A percentile compares a stretch with the other conserved stretches of the same genome.
Conservation (phyloP, 2,329 filamentous ascomycete genomes). For the Grosmannia huntii region DNA sequence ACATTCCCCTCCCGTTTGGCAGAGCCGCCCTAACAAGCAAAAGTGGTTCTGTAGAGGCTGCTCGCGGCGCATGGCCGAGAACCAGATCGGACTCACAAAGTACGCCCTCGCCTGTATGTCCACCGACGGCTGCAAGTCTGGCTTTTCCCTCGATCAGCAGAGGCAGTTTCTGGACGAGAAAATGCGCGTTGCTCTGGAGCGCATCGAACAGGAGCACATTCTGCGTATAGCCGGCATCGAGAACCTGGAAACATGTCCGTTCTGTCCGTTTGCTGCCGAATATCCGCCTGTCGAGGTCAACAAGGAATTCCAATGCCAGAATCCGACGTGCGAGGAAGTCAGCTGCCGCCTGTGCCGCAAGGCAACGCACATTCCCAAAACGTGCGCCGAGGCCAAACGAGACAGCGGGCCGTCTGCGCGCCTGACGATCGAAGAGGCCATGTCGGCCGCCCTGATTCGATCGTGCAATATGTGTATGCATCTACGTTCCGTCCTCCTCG, state of each 20-base stretch:
- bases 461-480: constrained; percentile 53
- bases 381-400: constrained; percentile 52
- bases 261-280: constrained; percentile 69
- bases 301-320: constrained; percentile 61
- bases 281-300: constrained; percentile 54
- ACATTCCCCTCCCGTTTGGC: not conserved
- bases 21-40: not conserved
- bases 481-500: not conserved
- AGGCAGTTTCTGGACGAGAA: constrained; percentile 44
- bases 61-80: constrained; percentile 50
- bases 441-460: constrained; percentile 67
- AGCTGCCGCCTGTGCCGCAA: constrained; percentile 57
- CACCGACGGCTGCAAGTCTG: constrained; percentile 48
- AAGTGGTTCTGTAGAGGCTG: constrained; percentile 59
- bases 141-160: constrained; percentile 45
- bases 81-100: constrained; percentile 54
- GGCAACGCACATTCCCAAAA: constrained; percentile 58
- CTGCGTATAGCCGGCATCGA: constrained; percentile 59
- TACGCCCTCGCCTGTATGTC: constrained; percentile 62
- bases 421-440: constrained; percentile 67
- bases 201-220: constrained; percentile 57
- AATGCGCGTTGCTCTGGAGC: constrained; percentile 49
- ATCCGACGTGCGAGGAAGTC: constrained; percentile 47
- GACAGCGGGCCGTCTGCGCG: constrained; percentile 49
- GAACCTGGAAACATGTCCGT: constrained; percentile 63